Evolutionary conservation across 208 protist genomes (phyloP), one percentile per base, ranked within the genome.

Genomic region (Acanthamoeba lenticulata): DNA sequence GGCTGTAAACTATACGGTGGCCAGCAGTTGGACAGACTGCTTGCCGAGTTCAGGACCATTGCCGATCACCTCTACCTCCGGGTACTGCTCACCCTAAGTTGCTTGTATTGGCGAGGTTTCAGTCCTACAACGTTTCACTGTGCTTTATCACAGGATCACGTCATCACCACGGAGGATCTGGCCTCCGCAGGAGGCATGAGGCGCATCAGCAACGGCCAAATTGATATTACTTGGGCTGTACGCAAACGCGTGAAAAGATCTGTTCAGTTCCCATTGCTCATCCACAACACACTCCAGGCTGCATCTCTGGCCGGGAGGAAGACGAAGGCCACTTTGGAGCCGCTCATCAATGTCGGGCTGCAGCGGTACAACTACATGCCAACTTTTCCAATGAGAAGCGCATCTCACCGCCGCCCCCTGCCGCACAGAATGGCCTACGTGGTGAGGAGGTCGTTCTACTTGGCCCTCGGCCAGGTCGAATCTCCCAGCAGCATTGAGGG

Each of bases 1-100:
- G 55, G 44, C 27, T 90, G 83, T 69, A 90, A 69, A 47, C 45
- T 90, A 42, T 90, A 90, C 27, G 83, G 83, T 60, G 83, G 83
- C 3, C 83, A 90, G 57, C 83, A 90, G 21, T 47, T 90, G 52
- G 83, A 90, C n/a, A 4, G 83, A 24, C 38, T 90, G 32, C 57
- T 90, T 1, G 83, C 83, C 1, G 83, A 90, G 55, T 69, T 90
- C 49, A 36, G 57, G 38, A 47, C 36, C n/a, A 69, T 90, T 32
- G 83, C 57, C n/a, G 52, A 62, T 42, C 83, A 90, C 55, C 74
- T 85, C 27, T 85, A 85, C 45, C 74, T 85, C 21, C 40, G 74
- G n/a, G 67, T 77, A 77, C 49, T 9, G 13, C 15, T 5, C 62
- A 6, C 19, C 62, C 3, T 5, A 40, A 9, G 5, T 36, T 13